Base-by-base conservation (phyloP, 2,329 filamentous ascomycete species). In the Furcasterigmium furcatum region DNA sequence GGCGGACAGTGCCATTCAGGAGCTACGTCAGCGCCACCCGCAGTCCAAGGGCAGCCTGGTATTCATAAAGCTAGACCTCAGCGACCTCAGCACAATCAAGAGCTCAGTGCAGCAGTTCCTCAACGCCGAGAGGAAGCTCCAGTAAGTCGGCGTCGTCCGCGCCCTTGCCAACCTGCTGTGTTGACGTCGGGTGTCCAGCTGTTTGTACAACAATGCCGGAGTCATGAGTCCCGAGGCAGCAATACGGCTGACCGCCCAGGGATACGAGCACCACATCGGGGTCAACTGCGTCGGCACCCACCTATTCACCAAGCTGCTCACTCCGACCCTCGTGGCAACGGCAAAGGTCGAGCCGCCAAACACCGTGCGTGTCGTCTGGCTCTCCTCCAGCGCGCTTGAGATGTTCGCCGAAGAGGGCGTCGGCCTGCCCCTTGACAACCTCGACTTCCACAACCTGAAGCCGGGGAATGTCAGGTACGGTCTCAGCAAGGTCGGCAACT, bases 61-160 rank as follows among this genome's bases (percentile, higher is more conserved):
- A n/a, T 73, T 68, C 47, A 55, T 74, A 19, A 43, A 60, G 6
- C 55, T 76, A 9, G 72, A 76, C 46, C 55, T 66, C 4, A 48
- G 50, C 22, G 59, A 65, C 48, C 54, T 66, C 5, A 42, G 44
- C 5, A 57, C 48, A 10, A 52, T 64, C 43, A 59, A 58, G 39
- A 21, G 53, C 22, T 46, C 62, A 2, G 60, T 55, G 4, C 46
- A 57, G 7, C 41, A 44, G 7, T 65, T 70, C 46, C 46, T 63
- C 22, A 66, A 46, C 21, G n/a, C n/a, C n/a, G n/a, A n/a, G n/a
- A n/a, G n/a, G n/a, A n/a, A n/a, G n/a, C n/a, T n/a, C n/a, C n/a
- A n/a, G n/a, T n/a, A n/a, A n/a, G n/a, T n/a, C n/a, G n/a, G n/a
- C n/a, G n/a, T n/a, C n/a, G n/a, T n/a, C n/a, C n/a, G n/a, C n/a